phyloP scores from a whole-genome alignment of 768 basidiomycete species.

The Russula earlei region DNA sequence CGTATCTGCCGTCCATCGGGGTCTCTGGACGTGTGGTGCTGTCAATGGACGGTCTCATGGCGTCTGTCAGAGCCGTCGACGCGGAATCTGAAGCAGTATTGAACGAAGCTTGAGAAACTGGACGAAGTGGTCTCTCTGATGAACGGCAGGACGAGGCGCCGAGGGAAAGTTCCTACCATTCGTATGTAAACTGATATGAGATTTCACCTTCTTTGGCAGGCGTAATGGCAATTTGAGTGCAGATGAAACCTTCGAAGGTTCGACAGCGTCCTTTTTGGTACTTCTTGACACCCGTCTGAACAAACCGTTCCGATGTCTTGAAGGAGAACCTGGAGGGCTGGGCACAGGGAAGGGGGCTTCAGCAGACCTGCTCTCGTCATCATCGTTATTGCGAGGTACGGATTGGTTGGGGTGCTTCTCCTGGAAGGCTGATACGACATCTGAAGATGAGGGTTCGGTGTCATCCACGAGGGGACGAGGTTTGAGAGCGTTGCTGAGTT shows the following conservation, averaged over 20 bases:
- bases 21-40: constrained; percentile 22
- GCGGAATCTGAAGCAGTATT: constrained; percentile 25
- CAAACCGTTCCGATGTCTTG: constrained; percentile 15
- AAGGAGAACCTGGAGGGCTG: constrained; percentile 17
- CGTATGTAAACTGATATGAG: constrained; percentile 13
- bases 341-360: constrained; percentile 17
- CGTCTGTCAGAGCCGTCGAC: constrained; percentile 23
- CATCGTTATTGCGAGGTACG: constrained; percentile 3
- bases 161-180: constrained; percentile 7
- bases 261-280: constrained; percentile 10
- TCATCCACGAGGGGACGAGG: constrained; percentile 11
- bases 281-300: constrained; percentile 19
- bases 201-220: constrained; percentile 19
- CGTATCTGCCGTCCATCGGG: constrained; percentile 31
- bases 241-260: constrained; percentile 14
- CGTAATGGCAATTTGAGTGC: constrained; percentile 13
- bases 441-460: background rate
- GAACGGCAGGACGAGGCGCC: background rate
- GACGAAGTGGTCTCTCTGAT: background rate
- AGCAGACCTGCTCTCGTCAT: constrained; percentile 2
- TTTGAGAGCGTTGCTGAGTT: constrained; percentile 15
- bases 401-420: constrained; percentile 15
- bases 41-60: constrained; percentile 21
- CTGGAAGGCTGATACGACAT: constrained; percentile 7
- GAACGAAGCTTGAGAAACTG: constrained; percentile 16